phyloP scores from a whole-genome alignment of 345 rosid species.

The Citrus unshiu region DNA sequence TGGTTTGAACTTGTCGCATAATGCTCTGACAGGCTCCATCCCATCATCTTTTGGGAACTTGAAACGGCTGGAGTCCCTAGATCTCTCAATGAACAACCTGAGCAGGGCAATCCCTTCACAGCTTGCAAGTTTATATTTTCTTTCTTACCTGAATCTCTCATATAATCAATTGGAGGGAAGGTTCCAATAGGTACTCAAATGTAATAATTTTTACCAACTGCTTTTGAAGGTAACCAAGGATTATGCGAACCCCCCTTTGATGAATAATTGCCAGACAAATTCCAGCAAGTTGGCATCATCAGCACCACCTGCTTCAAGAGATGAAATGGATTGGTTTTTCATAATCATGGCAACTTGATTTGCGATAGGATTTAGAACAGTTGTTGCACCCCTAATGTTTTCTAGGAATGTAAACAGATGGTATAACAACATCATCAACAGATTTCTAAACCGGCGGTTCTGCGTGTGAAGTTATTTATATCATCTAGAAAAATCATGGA shows the following conservation, averaged over 20 bases:
- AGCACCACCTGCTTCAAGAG: background rate
- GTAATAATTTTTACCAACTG: conserved; percentile 13
- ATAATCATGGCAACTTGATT: conserved; percentile 33
- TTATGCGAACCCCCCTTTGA: conserved; percentile 25
- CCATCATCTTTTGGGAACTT: conserved; percentile 26
- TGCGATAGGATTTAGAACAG: conserved; percentile 37
- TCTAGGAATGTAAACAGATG: conserved; percentile 25
- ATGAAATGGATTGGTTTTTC: conserved; percentile 36
- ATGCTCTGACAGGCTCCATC: conserved; percentile 20
- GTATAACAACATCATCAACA: conserved; percentile 28
- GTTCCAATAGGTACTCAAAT: conserved; percentile 26
- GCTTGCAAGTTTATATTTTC: conserved; percentile 26
- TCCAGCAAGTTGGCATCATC: background rate
- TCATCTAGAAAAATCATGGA: background rate
- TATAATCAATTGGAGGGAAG: conserved; percentile 20
- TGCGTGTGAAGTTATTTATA: background rate
- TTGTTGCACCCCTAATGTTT: conserved; percentile 31
- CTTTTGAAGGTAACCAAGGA: conserved; percentile 22
- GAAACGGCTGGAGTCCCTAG: conserved; percentile 30
- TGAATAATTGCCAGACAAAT: background rate
- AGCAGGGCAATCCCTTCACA: conserved; percentile 20
- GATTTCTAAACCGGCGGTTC: conserved; percentile 13
- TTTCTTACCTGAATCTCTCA: conserved; percentile 35
- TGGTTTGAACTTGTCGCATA: conserved; percentile 32
- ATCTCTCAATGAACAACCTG: conserved; percentile 27